These are phyloP conservation scores for Mariannaea sp. DNA, from an alignment of 2,329 filamentous ascomycete species.

Conservation along the genomic window DNA sequence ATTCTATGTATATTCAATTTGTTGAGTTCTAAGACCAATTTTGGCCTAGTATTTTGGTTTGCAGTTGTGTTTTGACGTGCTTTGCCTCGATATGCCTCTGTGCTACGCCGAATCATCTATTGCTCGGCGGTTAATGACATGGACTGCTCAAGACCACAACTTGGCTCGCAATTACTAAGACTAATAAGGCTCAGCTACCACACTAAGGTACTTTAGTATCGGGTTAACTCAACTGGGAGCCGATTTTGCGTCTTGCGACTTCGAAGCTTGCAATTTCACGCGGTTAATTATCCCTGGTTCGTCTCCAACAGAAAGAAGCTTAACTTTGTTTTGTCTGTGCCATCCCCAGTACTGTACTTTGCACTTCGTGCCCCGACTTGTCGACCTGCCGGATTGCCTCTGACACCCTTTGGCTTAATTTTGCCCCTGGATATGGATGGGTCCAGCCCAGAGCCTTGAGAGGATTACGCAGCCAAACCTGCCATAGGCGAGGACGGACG, in stretches of 20 bases:
- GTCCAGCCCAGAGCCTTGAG: constrained; percentile 27
- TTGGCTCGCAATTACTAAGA: too few relatives aligned
- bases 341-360: too few relatives aligned
- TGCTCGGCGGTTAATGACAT: neutral
- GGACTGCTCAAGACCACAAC: neutral
- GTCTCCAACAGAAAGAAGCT: constrained; percentile 32
- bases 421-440: constrained; percentile 32
- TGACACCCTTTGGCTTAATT: constrained; percentile 1
- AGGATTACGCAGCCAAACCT: constrained; percentile 31
- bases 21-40: too few relatives aligned
- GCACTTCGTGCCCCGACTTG: too few relatives aligned
- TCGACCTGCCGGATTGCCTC: too few relatives aligned
- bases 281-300: neutral
- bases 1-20: too few relatives aligned
- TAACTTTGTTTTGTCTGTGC: constrained; percentile 36
- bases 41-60: constrained; percentile 11
- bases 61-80: constrained; percentile 10
- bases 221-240: too few relatives aligned
- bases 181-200: too few relatives aligned
- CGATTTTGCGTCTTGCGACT: constrained; percentile 1
- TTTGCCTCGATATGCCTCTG: neutral
- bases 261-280: constrained; percentile 12
- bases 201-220: too few relatives aligned
- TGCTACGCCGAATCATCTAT: neutral
- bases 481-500: constrained; percentile 15